Evolutionary conservation across 2,329 filamentous ascomycete species (phyloP), one percentile per base, ranked within the genome.

Genomic region (Grosmannia huntii): DNA sequence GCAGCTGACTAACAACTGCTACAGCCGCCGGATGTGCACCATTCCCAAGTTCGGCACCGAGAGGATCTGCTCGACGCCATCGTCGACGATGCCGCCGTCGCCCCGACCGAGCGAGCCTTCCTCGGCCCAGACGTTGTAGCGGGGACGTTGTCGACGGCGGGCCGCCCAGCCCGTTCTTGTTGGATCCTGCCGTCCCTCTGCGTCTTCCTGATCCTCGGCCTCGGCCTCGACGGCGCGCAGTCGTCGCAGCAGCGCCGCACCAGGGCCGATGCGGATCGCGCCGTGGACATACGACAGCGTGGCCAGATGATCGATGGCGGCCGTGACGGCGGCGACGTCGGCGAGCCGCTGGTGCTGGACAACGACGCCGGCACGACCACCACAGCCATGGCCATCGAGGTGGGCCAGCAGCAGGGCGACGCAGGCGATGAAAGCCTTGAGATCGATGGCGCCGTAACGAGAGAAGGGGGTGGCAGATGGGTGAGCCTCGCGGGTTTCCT

Each of bases 241-340:
- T 5, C 63, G 61, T n/a, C 64, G 62, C 6, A 73, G 55, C 31
- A 72, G 62, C 36, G 66, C 6, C 72, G 59, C 0, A 55, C 59
- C 31, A 9, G 31, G 6, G 9, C 6, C 31, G 31, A 33, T 33
- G 31, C 31, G 31, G 31, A 33, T 33, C 58, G 73, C 71, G 4
- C 57, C 46, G 57, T 67, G 68, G 1, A 62, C 21, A 5, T 57
- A 57, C 16, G 59, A 64, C n/a, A 70, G 58, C 19, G 62, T 61
- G 10, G 68, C 62, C 66, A 75, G 71, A 10, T 63, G 66, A 33
- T 69, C 66, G 4, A 70, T 64, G 3, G 65, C 64, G 23, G 69
- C 64, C 25, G 74, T 71, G 5, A 76, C 64, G 60, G 70, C 67
- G 1, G 66, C 72, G 7, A 71, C 68, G 61, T 76, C 74, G 53